Evolutionary conservation across 768 basidiomycete species (phyloP).

Genomic region (Rhodosporidiobolus odoratus): DNA sequence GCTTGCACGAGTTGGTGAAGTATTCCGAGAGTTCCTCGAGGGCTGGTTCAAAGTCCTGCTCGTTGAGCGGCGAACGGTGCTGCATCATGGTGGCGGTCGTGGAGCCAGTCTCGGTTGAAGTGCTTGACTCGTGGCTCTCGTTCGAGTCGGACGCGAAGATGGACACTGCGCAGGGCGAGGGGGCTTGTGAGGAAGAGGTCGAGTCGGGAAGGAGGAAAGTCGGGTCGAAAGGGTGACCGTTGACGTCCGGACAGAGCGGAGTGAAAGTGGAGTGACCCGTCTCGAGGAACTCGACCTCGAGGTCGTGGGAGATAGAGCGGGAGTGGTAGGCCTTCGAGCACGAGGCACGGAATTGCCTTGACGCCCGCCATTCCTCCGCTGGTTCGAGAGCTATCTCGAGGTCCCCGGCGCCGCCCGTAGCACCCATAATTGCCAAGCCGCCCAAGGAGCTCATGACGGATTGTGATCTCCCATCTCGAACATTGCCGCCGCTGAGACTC

Average conservation of each 20-base stretch:
- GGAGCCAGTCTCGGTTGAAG: conserved; percentile 5
- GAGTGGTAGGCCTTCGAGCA: not conserved
- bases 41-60: conserved; percentile 7
- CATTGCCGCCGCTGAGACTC: not conserved
- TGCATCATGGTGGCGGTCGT: not conserved
- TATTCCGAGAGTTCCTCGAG: conserved; percentile 35
- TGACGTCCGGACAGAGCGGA: conserved; percentile 1
- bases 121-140: not conserved
- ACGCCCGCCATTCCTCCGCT: not conserved
- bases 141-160: conserved; percentile 1
- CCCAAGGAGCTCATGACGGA: not conserved
- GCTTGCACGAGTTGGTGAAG: conserved; percentile 3
- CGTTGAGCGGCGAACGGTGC: conserved; percentile 4
- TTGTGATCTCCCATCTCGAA: not conserved
- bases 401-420: not conserved
- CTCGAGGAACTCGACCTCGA: conserved; percentile 36
- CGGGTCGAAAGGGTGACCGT: not conserved
- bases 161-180: not conserved
- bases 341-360: not conserved
- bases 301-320: conserved; percentile 4
- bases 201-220: conserved; percentile 15
- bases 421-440: conserved; percentile 23
- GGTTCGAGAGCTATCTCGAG: not conserved
- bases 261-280: conserved; percentile 31
- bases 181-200: conserved; percentile 1